Evolutionary conservation across 2,329 filamentous ascomycete species (phyloP), one percentile per base, ranked within the genome.

Genomic region (Clonostachys rhizophaga): DNA sequence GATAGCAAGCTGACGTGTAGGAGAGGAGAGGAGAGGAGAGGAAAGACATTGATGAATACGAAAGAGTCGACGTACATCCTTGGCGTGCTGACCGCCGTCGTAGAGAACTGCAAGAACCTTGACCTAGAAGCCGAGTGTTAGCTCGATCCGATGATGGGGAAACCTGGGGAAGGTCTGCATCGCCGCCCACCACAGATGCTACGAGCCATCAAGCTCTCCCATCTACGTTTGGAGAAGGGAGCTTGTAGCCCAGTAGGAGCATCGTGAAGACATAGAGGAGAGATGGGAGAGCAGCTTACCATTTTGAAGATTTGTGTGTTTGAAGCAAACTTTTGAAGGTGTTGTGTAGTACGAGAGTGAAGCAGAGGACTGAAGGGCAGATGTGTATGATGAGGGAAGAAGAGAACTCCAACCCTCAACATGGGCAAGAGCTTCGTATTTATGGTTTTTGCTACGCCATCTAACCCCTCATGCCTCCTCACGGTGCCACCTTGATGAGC

Each of bases 71-170:
- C 75, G 68, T 67, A 95, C 90, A 65, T 96, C 80, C 72, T 87
- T 75, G 74, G 91, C 91, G 77, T 96, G 90, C 75, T 90, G 76
- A 67, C 83, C 81, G 68, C 91, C 91, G 73, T 96, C 91, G 79
- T 96, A 96, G 59, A 96, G 82, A 60, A 95, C 89, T 65, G 91
- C 79, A 67, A 96, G 86, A 74, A 96, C 89, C 78, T 96, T 96
- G 76, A 91, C 91, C 91, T 96, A 59, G 17, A 30, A n/a, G 18
- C 14, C 9, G 41, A 17, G 33, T 36, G 39, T 42, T 45, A 44
- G 46, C 41, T 33, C n/a, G n/a, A 20, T 11, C 16, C n/a, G 18
- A 14, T 41, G 20, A 41, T 30, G 24, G 24, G 24, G 24, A 30
- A 30, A 30, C 24, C 24, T 35, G 18, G 14, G 16, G 6, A 18